A percentile compares a stretch with the other conserved stretches of the same genome.
phyloP scores from a whole-genome alignment of 768 basidiomycete species.

The Trametes villosa region DNA sequence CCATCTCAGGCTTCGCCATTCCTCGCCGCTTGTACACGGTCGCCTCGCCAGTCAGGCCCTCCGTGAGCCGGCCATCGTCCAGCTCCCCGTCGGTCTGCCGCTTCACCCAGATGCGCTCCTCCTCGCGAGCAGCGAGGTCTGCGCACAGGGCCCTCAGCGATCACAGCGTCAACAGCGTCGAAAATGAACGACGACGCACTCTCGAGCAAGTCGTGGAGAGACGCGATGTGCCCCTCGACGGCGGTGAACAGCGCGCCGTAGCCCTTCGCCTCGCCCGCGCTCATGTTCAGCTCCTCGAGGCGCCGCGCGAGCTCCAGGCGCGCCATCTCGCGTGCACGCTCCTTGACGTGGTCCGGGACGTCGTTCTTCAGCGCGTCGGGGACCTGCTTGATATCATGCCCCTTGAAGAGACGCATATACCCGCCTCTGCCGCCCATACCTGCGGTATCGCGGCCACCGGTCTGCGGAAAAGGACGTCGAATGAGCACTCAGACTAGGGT shows the following conservation, averaged over 20 bases:
- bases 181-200: too few species aligned
- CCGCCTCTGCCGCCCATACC: slow-evolving; percentile 70
- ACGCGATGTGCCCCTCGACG: slow-evolving; percentile 63
- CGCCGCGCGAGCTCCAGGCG: slow-evolving; percentile 61
- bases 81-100: slow-evolving; percentile 74
- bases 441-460: slow-evolving; percentile 68
- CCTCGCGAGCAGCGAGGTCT: slow-evolving; percentile 72
- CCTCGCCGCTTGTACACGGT: slow-evolving; percentile 73
- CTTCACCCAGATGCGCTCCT: slow-evolving; percentile 73
- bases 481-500: background rate
- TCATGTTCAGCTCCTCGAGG: slow-evolving; percentile 68
- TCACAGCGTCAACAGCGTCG: too few species aligned
- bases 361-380: slow-evolving; percentile 57
- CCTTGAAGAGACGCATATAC: slow-evolving; percentile 66
- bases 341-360: slow-evolving; percentile 63
- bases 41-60: slow-evolving; percentile 69
- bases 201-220: slow-evolving; percentile 63
- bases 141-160: background rate
- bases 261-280: slow-evolving; percentile 53
- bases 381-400: slow-evolving; percentile 66
- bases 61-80: slow-evolving; percentile 66
- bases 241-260: slow-evolving; percentile 57
- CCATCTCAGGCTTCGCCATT: slow-evolving; percentile 71
- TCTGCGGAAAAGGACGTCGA: slow-evolving; percentile 38
- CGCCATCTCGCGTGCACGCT: slow-evolving; percentile 70